phyloP scores from a whole-genome alignment of 78 protist species.

The Pelomyxa schiedti region DNA sequence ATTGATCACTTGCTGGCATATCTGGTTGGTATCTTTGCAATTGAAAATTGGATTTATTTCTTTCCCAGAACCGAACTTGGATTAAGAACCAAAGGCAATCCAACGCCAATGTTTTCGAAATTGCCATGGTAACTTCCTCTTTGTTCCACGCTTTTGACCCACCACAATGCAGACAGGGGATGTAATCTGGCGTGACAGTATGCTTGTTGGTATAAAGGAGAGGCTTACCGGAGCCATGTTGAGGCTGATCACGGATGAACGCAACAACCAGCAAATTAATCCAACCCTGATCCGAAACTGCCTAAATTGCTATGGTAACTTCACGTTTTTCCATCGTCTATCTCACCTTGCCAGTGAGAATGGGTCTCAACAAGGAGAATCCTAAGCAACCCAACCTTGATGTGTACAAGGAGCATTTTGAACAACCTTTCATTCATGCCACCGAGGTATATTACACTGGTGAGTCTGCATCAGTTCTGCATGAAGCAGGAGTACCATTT shows the following conservation, averaged over 20 bases:
- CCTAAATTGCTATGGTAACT: not conserved
- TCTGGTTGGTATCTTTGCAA: constrained; percentile 22
- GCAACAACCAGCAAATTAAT: not conserved
- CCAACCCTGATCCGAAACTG: constrained; percentile 3
- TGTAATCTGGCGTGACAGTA: not conserved
- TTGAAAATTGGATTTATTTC: not conserved
- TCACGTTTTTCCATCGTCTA: constrained; percentile 7
- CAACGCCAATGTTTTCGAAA: not conserved
- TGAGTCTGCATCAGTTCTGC: constrained; percentile 28
- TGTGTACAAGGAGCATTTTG: constrained; percentile 38
- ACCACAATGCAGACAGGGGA: not conserved
- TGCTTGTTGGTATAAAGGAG: not conserved
- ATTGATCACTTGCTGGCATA: constrained; percentile 31
- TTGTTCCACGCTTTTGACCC: constrained; percentile 4
- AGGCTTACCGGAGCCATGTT: not conserved
- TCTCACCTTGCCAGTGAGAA: constrained; percentile 35
- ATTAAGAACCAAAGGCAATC: not conserved
- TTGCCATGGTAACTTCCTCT: constrained; percentile 12
- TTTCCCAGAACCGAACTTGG: constrained; percentile 16
- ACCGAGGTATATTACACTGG: constrained; percentile 21
- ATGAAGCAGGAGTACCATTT: constrained; percentile 36
- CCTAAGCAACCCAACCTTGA: constrained; percentile 6
- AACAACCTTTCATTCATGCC: constrained; percentile 14
- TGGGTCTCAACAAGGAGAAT: not conserved
- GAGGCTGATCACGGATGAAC: not conserved